Evolutionary conservation across 73 alveolate genomes (phyloP), one percentile per base, ranked within the genome.

Genomic region (Paramecium pentaurelia): DNA sequence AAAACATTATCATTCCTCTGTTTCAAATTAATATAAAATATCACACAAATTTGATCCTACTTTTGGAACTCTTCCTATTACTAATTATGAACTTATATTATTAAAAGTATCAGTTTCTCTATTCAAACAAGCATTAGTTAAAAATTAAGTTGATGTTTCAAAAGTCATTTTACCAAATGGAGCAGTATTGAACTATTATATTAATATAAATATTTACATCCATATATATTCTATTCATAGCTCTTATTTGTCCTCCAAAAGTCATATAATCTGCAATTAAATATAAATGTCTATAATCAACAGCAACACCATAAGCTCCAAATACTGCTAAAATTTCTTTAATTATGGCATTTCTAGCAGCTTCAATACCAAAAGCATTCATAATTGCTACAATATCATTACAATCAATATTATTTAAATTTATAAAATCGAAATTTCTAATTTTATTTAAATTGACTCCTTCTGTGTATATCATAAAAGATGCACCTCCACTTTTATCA

Each of bases 201-300:
- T 12, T 25, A 0, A n/a, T 1, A 80, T 45, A 6, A 18, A 40
- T 25, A 58, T 54, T 54, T 89, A 71, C 94, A 68, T 89, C 94
- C 94, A 89, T 89, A 77, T 88, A 89, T 6, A 89, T 83, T 89
- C 95, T 92, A 84, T 77, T 92, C 95, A 92, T 92, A 12, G 95
- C 95, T 59, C 98, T 92, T 89, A 98, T 97, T 75, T 96, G 96
- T n/a, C 99, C 99, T 86, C 98, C 95, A 92, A 94, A 97, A 42
- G 99, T 98, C 96, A 98, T 98, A 93, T 95, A 97, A 95, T 98
- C 99, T 51, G 99, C 99, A 42, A 98, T 97, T 93, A 98, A 92
- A 77, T 97, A 95, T 95, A 98, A 95, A 91, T 98, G 99, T 86
- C 99, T 94, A 92, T 95, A 96, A 96, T 98, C 97, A 49, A 98